These are phyloP conservation scores for Begonia masoniana DNA, from an alignment of 306 rosid species.

Conservation along the genomic window DNA sequence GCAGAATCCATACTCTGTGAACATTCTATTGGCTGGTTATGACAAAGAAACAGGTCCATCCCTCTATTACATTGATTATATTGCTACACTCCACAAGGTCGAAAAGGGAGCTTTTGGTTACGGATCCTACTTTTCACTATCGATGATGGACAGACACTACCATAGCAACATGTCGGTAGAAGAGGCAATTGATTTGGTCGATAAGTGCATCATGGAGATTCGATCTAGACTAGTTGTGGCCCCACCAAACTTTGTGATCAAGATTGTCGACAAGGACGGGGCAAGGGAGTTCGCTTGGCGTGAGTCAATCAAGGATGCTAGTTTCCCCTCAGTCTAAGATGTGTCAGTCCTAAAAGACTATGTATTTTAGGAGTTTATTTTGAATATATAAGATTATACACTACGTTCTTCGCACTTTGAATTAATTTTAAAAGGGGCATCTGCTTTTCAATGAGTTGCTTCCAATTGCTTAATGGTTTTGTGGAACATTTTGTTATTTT, in stretches of 20 bases:
- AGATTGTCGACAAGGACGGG: slow-evolving; percentile 86
- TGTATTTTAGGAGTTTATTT: not conserved
- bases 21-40: slow-evolving; percentile 84
- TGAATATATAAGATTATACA: not conserved
- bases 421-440: too few relatives aligned
- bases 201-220: slow-evolving; percentile 69
- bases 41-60: slow-evolving; percentile 83
- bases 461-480: too few relatives aligned
- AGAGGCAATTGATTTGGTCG: slow-evolving; percentile 71
- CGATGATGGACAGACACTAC: slow-evolving; percentile 92
- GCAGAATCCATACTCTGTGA: slow-evolving; percentile 82
- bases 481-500: too few relatives aligned
- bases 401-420: not conserved
- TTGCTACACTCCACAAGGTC: slow-evolving; percentile 95
- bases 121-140: slow-evolving; percentile 76
- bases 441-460: too few relatives aligned
- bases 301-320: slow-evolving; percentile 42
- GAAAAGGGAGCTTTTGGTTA: slow-evolving; percentile 96
- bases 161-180: slow-evolving; percentile 70
- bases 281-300: slow-evolving; percentile 90
- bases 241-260: slow-evolving; percentile 91
- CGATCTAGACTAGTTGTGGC: slow-evolving; percentile 72
- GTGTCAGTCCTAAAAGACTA: not conserved
- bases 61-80: slow-evolving; percentile 81
- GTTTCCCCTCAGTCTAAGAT: slow-evolving; percentile 36